A percentile compares a stretch with the other conserved stretches of the same genome.
Evolutionary conservation across 1,284 basidiomycete genomes (phyloP).

Genomic region (Blastosporella zonata): DNA sequence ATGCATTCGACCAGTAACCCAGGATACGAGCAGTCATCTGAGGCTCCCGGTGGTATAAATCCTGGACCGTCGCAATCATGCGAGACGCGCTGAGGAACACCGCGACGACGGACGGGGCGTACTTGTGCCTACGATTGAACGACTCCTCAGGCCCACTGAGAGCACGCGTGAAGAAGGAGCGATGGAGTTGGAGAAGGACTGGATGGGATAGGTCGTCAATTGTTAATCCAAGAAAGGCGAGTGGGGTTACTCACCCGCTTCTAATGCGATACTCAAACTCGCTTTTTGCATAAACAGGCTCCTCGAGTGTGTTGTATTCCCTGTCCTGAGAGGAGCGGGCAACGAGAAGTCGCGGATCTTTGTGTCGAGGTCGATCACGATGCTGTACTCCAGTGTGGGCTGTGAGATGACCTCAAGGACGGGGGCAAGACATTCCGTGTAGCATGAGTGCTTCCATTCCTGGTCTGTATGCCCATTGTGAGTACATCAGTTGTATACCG

Average conservation of each 20-base stretch:
- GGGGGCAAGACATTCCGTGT: constrained; percentile 50
- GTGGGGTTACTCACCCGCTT: constrained; percentile 43
- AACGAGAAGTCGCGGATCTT: constrained; percentile 57
- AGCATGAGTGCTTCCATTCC: constrained; percentile 63
- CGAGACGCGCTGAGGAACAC: constrained; percentile 52
- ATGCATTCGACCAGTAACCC: constrained; percentile 64
- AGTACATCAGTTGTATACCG: constrained; percentile 5
- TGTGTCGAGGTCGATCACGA: constrained; percentile 54
- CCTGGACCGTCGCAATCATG: constrained; percentile 54
- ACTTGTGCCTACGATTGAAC: constrained; percentile 49
- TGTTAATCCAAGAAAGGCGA: constrained; percentile 2
- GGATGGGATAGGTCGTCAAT: constrained; percentile 6
- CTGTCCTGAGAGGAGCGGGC: constrained; percentile 41
- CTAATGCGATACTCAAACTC: constrained; percentile 50
- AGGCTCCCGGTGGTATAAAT: constrained; percentile 52
- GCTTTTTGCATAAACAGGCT: constrained; percentile 54
- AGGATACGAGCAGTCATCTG: constrained; percentile 54
- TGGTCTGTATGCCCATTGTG: constrained; percentile 38
- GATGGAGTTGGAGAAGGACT: constrained; percentile 67
- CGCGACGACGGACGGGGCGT: constrained; percentile 60
- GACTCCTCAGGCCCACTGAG: constrained; percentile 52
- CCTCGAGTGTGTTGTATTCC: constrained; percentile 32
- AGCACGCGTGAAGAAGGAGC: constrained; percentile 62
- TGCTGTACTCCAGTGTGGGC: constrained; percentile 46
- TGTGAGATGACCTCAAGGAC: constrained; percentile 58